Percentiles rank a stretch among this genome's conserved stretches.
Evolutionary conservation across 371 early-diverging fungal species (phyloP).

Genomic region (Rozella allomycis): DNA sequence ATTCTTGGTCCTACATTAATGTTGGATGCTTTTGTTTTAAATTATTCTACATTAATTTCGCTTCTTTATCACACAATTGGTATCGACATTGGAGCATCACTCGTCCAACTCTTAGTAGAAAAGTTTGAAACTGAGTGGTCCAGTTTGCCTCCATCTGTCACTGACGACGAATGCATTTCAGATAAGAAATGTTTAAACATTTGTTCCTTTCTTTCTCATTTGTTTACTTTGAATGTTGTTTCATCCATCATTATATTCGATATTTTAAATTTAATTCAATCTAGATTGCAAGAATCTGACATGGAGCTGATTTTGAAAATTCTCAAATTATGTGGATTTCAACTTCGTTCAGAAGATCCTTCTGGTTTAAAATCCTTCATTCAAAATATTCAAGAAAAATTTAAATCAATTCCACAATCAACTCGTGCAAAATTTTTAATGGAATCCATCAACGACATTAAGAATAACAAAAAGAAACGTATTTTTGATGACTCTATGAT

Average conservation of each 20-base stretch:
- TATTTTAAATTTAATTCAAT: too few relatives aligned
- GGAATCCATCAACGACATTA: conserved; percentile 68
- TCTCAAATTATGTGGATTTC: conserved; percentile 45
- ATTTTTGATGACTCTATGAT: too few relatives aligned
- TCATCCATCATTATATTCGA: too few relatives aligned
- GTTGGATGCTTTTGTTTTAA: conserved; percentile 65
- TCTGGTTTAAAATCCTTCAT: conserved; percentile 62
- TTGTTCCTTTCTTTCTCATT: too few relatives aligned
- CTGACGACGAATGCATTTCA: too few relatives aligned
- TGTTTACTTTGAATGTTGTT: too few relatives aligned
- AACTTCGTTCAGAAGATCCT: conserved; percentile 78
- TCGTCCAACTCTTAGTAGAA: conserved; percentile 63
- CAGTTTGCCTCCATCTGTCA: too few relatives aligned
- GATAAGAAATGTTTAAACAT: too few relatives aligned
- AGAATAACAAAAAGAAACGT: conserved; percentile 72
- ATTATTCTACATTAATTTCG: conserved; percentile 64
- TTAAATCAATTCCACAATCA: conserved; percentile 9
- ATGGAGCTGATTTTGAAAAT: too few relatives aligned
- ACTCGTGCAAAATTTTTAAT: conserved; percentile 75
- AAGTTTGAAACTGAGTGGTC: too few relatives aligned
- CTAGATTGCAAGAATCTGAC: too few relatives aligned
- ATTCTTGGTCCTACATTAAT: conserved; percentile 56
- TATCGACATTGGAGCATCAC: conserved; percentile 63
- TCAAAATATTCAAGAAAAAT: conserved; percentile 37
- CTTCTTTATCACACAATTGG: conserved; percentile 57